Evolutionary conservation across 805 yeast species (phyloP).

Genomic region (Saccharomycopsis oosterbeekiorum): DNA sequence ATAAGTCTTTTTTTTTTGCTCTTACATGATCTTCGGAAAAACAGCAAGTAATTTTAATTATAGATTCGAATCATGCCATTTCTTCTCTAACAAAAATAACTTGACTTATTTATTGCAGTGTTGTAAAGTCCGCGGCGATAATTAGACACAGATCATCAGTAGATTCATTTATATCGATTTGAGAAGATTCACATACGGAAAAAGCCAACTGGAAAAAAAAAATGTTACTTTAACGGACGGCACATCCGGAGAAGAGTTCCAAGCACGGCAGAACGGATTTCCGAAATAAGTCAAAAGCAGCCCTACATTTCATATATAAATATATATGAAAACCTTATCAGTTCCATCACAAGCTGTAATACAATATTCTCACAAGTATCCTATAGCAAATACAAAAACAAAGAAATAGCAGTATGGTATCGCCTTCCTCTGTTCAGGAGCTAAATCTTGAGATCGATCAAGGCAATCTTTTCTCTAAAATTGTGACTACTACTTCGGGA

Average conservation of each 20-base stretch:
- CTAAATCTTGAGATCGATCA: background rate
- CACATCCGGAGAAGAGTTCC: too few species aligned
- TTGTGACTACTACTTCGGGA: background rate
- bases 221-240: too few species aligned
- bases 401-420: background rate
- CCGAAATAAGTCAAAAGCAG: too few species aligned
- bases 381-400: background rate
- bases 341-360: too few species aligned
- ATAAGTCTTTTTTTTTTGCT: background rate
- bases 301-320: too few species aligned
- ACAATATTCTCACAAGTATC: too few species aligned
- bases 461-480: background rate
- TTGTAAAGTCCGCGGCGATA: background rate
- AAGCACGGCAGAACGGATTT: too few species aligned
- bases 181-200: too few species aligned
- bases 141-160: too few species aligned
- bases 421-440: background rate
- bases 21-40: background rate
- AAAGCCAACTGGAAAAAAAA: too few species aligned
- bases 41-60: background rate
- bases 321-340: background rate
- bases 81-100: background rate
- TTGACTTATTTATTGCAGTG: background rate
- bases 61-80: background rate
- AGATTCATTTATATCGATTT: too few species aligned